Base-by-base conservation (phyloP, 2,329 filamentous ascomycete species). In the Cladosporium colombiae region DNA sequence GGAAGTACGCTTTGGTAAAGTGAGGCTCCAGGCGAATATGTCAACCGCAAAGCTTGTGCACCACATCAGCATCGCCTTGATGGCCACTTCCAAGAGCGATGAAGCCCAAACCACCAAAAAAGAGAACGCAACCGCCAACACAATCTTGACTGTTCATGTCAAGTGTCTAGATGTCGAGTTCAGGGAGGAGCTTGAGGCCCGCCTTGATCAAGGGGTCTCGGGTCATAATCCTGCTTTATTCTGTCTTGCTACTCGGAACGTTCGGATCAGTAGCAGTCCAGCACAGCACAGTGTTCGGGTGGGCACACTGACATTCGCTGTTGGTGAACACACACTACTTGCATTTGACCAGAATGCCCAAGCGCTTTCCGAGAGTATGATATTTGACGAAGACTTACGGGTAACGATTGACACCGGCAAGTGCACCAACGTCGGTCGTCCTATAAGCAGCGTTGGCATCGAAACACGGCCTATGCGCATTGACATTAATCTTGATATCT, bases 391-490 rank as follows among this genome's bases (percentile, higher is more conserved):
- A 37, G 62, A 65, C 21, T 21, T 65, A 25, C 62, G 62, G 16
- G 18, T 65, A 5, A 14, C 27, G 27, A 61, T 73, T 14, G 52
- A 60, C n/a, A 66, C 66, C 11, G 71, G 70, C 58, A 69, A 67
- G 10, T 37, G 60, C 13, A 70, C 70, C 4, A 65, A 70, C 18
- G 65, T 68, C 49, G 65, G 65, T n/a, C 65, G 70, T 21, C 66
- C 68, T 10, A 69, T 76, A 35, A 71, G 64, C 4, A 72, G 75
- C 7, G 69, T 91, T 18, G 87, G 91, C 35, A 76, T 97, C 16
- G 86, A 88, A 62, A 96, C 93, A 0, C 82, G 96, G 11, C 92
- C 93, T 6, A 77, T 97, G 1, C 86, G 89, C 66, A 76, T 97
- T 11, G 86, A 88, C 65, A 79, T 98, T 49, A 91, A 98, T 74